These are phyloP conservation scores for Oryza meridionalis DNA, from an alignment of 176 grass and related monocot genomes.

Conservation along the genomic window DNA sequence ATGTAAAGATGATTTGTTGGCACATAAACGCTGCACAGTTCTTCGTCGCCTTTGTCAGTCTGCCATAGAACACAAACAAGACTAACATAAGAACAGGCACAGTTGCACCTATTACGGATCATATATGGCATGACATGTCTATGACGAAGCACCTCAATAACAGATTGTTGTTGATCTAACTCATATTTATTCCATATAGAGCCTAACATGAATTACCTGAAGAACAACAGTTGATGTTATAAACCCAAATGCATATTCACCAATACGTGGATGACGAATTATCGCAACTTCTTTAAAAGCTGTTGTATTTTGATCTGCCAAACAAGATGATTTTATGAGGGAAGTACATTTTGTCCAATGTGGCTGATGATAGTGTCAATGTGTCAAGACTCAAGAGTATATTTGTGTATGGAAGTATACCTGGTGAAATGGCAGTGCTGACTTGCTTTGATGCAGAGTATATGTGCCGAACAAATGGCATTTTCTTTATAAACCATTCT, in stretches of 20 bases:
- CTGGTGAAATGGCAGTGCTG: constrained; percentile 98
- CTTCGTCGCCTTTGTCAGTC: constrained; percentile 95
- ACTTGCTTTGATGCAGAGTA: constrained; percentile 99
- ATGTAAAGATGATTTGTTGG: constrained; percentile 99
- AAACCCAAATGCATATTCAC: constrained; percentile 99
- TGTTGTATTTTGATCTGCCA: constrained; percentile 97
- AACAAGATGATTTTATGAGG: constrained; percentile 31
- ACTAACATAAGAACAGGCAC: constrained; percentile 22
- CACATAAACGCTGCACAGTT: constrained; percentile 94
- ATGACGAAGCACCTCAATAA: not conserved
- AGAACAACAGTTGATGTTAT: constrained; percentile 90
- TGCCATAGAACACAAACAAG: constrained; percentile 39
- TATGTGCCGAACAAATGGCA: constrained; percentile 91
- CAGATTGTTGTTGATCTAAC: not conserved
- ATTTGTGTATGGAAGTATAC: constrained; percentile 34
- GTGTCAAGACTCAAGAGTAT: not conserved
- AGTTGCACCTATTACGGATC: not conserved
- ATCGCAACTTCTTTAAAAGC: constrained; percentile 99
- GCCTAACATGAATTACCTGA: constrained; percentile 67
- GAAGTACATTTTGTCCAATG: not conserved
- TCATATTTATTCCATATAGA: not conserved
- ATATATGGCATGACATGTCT: not conserved
- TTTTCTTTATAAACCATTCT: constrained; percentile 96
- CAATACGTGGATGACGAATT: constrained; percentile 93
- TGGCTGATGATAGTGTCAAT: not conserved